Evolutionary conservation across 2,329 filamentous ascomycete genomes (phyloP).

Genomic region (Verticillium nubilum): DNA sequence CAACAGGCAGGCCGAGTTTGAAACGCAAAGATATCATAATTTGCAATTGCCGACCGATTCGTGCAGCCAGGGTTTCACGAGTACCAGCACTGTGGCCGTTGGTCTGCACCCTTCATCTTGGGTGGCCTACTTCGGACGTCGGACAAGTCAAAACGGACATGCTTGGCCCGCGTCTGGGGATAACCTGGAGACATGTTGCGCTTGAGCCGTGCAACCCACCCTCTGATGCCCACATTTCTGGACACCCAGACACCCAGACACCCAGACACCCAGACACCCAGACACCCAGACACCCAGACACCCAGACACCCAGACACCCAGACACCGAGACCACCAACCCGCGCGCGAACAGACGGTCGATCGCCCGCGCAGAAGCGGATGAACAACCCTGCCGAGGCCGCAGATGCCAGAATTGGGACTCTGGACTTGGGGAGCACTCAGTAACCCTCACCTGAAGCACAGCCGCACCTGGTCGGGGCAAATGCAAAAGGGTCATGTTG

Average conservation of each 20-base stretch:
- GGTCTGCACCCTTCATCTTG: background rate
- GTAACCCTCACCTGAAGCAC: no score
- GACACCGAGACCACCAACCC: no score
- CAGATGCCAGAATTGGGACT: no score
- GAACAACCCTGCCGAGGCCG: background rate
- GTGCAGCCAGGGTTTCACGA: background rate
- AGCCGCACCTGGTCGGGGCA: background rate
- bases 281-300: background rate
- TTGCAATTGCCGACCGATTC: background rate
- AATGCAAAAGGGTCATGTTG: no score
- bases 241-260: background rate
- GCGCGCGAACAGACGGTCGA: background rate
- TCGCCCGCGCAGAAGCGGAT: background rate
- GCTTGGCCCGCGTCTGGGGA: background rate
- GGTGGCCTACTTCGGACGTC: background rate
- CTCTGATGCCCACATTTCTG: background rate
- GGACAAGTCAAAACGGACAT: background rate
- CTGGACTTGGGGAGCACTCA: no score
- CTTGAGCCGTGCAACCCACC: background rate
- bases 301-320: background rate
- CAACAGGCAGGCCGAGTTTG: background rate
- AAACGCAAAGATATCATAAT: background rate
- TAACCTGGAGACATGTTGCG: background rate
- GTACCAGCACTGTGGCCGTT: background rate
- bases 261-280: background rate